A percentile compares a stretch with the other conserved stretches of the same genome.
Evolutionary conservation across 2,329 filamentous ascomycete species (phyloP).

Genomic region (Cadophora malorum): DNA sequence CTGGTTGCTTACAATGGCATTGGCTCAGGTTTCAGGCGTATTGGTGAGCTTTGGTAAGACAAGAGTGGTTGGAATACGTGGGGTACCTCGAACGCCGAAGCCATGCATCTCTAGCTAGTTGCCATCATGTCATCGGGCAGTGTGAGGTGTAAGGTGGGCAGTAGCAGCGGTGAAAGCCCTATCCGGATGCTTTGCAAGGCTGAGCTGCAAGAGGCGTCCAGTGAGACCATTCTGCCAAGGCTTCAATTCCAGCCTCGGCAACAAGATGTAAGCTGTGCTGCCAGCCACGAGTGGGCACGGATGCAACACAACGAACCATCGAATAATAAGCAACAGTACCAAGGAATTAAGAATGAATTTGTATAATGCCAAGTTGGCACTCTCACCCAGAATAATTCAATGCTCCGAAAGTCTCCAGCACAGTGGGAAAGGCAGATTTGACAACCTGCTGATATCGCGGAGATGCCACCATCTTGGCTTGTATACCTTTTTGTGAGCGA

Average conservation of each 20-base stretch:
- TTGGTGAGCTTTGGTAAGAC: not conserved
- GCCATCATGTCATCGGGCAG: not conserved
- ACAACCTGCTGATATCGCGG: not conserved
- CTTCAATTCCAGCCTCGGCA: conserved; percentile 3
- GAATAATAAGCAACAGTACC: not conserved
- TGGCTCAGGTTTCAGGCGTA: not conserved
- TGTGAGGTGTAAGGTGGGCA: not conserved
- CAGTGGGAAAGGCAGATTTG: not conserved
- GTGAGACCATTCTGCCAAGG: not conserved
- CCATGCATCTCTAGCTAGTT: not conserved
- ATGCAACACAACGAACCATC: not conserved
- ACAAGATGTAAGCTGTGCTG: not conserved
- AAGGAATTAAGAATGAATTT: conserved; percentile 2
- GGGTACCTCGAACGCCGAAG: not conserved
- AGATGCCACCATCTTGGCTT: not conserved
- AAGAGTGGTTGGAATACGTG: conserved; percentile 3
- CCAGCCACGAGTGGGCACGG: not conserved
- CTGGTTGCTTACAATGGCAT: conserved; percentile 4
- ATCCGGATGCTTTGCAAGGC: not conserved
- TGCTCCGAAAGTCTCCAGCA: not conserved
- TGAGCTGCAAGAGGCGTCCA: conserved; percentile 16
- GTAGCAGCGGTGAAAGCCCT: not conserved
- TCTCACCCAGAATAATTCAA: not conserved
- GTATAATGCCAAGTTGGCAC: not conserved
- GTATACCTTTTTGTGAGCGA: not conserved